phyloP scores from a whole-genome alignment of 2,329 filamentous ascomycete species.

The Pseudogymnoascus sp. region DNA sequence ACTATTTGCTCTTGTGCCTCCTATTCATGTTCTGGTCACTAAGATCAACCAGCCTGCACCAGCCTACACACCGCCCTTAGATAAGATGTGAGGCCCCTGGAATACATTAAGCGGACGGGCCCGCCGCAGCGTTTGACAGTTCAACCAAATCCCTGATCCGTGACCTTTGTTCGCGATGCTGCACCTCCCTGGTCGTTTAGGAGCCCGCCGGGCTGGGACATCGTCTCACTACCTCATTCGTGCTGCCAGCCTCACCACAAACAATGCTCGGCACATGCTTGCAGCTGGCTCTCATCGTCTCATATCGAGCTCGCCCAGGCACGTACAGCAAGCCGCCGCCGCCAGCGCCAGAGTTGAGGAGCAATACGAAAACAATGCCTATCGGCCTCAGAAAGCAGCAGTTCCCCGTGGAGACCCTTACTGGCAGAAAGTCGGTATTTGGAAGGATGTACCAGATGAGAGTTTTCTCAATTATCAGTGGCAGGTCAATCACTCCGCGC shows the following conservation, averaged over 20 bases:
- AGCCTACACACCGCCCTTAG: not conserved
- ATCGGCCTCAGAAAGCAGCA: not conserved
- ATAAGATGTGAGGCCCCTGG: not conserved
- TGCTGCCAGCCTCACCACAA: not conserved
- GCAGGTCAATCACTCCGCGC: constrained; percentile 38
- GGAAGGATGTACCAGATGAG: constrained; percentile 39
- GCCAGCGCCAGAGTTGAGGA: not conserved
- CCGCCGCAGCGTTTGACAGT: not conserved
- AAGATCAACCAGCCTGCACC: not conserved
- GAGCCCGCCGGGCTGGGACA: not conserved
- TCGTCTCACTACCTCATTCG: not conserved
- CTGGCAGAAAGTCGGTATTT: constrained; percentile 44
- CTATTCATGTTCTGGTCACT: not conserved
- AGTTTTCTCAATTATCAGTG: constrained; percentile 48
- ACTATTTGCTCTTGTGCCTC: not conserved
- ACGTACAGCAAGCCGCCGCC: not conserved
- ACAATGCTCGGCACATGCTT: not conserved
- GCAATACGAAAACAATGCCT: not conserved
- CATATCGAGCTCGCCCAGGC: not conserved
- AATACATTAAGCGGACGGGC: not conserved
- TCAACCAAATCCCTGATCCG: not conserved
- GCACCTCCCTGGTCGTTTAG: not conserved
- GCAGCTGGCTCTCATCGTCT: not conserved
- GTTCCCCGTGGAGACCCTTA: constrained; percentile 28
- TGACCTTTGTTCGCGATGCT: not conserved